Evolutionary conservation across 805 yeast species (phyloP).

Genomic region (Sugiyamaella chiloensis): DNA sequence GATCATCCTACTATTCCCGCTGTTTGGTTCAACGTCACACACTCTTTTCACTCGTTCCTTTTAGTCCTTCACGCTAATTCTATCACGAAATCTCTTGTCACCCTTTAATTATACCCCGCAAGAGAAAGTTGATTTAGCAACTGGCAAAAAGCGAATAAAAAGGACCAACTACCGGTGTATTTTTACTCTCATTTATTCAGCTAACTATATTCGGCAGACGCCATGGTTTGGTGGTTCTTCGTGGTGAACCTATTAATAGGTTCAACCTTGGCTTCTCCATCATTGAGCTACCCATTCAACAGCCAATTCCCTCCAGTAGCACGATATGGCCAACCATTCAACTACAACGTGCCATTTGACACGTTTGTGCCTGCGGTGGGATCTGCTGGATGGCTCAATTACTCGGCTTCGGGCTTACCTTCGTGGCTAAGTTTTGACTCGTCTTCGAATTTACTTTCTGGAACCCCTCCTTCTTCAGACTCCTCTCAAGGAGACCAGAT

Average conservation of each 20-base stretch:
- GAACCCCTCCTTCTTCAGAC: slow-evolving; percentile 49
- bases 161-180: no score
- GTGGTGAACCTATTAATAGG: slow-evolving; percentile 16
- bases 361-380: slow-evolving; percentile 51
- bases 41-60: no score
- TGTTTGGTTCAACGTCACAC: no score
- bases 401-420: slow-evolving; percentile 61
- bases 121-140: no score
- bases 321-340: slow-evolving; percentile 56
- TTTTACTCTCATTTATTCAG: no score
- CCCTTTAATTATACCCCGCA: no score
- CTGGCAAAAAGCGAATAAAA: no score
- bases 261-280: slow-evolving; percentile 43
- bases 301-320: slow-evolving; percentile 90
- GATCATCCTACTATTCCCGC: no score
- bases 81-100: no score
- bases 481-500: slow-evolving; percentile 41
- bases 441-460: slow-evolving; percentile 56
- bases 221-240: slow-evolving; percentile 9
- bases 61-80: no score
- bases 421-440: slow-evolving; percentile 76
- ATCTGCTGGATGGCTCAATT: slow-evolving; percentile 40
- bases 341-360: slow-evolving; percentile 63
- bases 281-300: slow-evolving; percentile 70
- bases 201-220: no score